Percentiles rank a stretch among this genome's conserved stretches.
Conservation (phyloP, 2,329 filamentous ascomycete species). For the Zopfia rhizophila region DNA sequence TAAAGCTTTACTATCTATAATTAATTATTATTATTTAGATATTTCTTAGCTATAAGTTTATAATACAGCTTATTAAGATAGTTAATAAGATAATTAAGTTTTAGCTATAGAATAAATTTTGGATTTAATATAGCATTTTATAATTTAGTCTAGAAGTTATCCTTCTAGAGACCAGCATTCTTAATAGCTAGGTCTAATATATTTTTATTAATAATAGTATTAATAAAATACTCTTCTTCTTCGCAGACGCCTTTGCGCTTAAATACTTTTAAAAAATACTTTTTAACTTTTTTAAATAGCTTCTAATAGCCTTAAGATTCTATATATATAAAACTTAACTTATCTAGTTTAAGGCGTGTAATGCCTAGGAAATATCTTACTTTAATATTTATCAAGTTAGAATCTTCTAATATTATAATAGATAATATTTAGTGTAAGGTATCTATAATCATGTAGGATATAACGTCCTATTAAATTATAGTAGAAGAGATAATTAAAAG, state of each 20-base stretch:
- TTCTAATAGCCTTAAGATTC: conserved; percentile 8
- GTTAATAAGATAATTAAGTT: conserved; percentile 13
- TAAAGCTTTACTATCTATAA: conserved; percentile 35
- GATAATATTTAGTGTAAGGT: too few relatives aligned
- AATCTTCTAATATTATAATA: too few relatives aligned
- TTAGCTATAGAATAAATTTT: conserved; percentile 12
- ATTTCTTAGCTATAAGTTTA: conserved; percentile 20
- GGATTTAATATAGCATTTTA: background rate
- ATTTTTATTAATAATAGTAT: conserved; percentile 21
- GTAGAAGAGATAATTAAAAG: background rate
- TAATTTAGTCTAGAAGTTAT: background rate
- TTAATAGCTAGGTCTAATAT: conserved; percentile 17
- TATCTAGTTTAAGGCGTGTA: conserved; percentile 10
- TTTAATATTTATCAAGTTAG: too few relatives aligned
- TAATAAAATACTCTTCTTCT: conserved; percentile 33
- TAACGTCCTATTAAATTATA: background rate
- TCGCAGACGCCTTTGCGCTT: conserved; percentile 17
- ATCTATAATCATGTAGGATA: too few relatives aligned
- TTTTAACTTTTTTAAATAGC: conserved; percentile 6
- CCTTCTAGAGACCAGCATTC: conserved; percentile 5
- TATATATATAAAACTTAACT: conserved; percentile 15
- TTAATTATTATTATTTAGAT: conserved; percentile 32
- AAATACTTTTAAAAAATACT: conserved; percentile 13
- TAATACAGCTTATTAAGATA: conserved; percentile 28
- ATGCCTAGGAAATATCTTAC: conserved; percentile 11